These are phyloP conservation scores for Scopulariopsis brevicaulis DNA, from an alignment of 2,329 filamentous ascomycete genomes.

Conservation along the genomic window DNA sequence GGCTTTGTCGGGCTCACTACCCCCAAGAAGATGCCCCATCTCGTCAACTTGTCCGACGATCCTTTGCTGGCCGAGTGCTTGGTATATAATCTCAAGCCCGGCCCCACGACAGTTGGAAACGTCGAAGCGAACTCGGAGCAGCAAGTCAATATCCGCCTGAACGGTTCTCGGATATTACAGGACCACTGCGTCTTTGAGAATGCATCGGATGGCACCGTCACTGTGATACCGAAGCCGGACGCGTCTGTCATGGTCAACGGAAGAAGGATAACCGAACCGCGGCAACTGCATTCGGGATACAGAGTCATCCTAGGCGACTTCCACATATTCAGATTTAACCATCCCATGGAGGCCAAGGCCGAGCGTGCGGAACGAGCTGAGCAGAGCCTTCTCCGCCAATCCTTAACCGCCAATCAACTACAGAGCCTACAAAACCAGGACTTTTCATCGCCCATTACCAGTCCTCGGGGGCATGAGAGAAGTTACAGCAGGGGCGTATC, in stretches of 20 bases:
- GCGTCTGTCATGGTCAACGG: slow-evolving; percentile 98
- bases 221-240: slow-evolving; percentile 76
- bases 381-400: slow-evolving; percentile 75
- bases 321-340: slow-evolving; percentile 97
- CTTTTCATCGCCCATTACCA: slow-evolving; percentile 44
- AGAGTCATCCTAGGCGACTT: slow-evolving; percentile 95
- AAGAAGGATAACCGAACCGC: slow-evolving; percentile 75
- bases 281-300: slow-evolving; percentile 79
- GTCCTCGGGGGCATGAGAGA: slow-evolving; percentile 60
- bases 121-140: slow-evolving; percentile 68
- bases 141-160: slow-evolving; percentile 81
- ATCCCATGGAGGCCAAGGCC: slow-evolving; percentile 88
- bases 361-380: slow-evolving; percentile 66
- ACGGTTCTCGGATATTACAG: slow-evolving; percentile 83
- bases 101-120: slow-evolving; percentile 87
- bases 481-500: slow-evolving; percentile 69
- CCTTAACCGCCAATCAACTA: slow-evolving; percentile 52
- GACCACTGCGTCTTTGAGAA: slow-evolving; percentile 96
- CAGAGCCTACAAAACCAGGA: slow-evolving; percentile 47
- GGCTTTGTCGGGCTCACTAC: slow-evolving; percentile 91
- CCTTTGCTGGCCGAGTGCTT: slow-evolving; percentile 90
- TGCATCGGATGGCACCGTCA: slow-evolving; percentile 75
- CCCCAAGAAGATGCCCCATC: slow-evolving; percentile 97
- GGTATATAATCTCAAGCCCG: slow-evolving; percentile 96
- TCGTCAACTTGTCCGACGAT: slow-evolving; percentile 95